Base-by-base conservation (phyloP, 345 rosid genomes). In the Lepidium sativum region DNA sequence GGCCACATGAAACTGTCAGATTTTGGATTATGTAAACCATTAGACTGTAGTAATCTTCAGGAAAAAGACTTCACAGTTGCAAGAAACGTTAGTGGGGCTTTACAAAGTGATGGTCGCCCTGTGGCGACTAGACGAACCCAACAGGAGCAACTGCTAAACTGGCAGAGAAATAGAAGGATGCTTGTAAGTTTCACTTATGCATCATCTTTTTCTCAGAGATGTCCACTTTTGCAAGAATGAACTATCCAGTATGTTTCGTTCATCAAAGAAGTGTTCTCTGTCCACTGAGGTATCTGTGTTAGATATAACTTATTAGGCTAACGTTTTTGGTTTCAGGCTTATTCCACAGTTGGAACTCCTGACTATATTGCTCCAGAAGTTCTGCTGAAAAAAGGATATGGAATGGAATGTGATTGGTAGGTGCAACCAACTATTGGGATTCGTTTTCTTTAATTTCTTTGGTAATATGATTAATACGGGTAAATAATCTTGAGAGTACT, bases 361-460 rank as follows among this genome's bases (percentile, higher is more conserved):
- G 97, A 94, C 75, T 88, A 94, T 74, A 92, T 89, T 73, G 98
- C 98, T 48, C 98, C 98, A 21, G 98, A 92, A 80, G 98, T 92
- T 74, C 78, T 92, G 67, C 73, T 92, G 77, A 92, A 89, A 83
- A 92, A 92, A 79, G 98, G 98, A 66, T 92, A 92, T 48, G 98
- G 94, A 67, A 84, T 92, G 97, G 97, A 92, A 79, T 92, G 98
- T 81, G 98, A 92, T 79, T 94, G 97, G 99, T 94, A 54, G 62
- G 95, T 83, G 58, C 65, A 75, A 43, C 58, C 31, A 58, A 58
- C 70, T 47, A 10, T 45, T 47, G 15, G 11, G 31, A 33, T 38
- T 74, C 44, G 31, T 71, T 54, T 40, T 32, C 37, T 51, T 63
- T 52, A 23, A 10, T 21, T 53, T 33, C 54, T 35, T 63, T 41